These are phyloP conservation scores for Beauveria australis DNA, from an alignment of 2,329 filamentous ascomycete genomes.

Conservation along the genomic window DNA sequence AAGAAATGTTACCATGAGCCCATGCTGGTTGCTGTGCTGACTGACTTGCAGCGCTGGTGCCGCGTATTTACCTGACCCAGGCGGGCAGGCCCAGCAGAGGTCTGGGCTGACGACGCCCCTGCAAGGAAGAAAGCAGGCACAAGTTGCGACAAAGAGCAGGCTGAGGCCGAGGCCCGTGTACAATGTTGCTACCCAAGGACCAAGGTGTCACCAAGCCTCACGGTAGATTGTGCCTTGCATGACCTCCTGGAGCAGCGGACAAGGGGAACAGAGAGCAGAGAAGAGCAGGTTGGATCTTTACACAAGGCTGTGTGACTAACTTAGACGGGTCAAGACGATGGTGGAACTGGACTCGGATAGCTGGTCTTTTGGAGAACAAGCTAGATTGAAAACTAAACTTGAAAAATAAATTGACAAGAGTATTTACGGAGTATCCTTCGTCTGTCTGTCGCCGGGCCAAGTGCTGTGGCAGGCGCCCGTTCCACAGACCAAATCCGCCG, in stretches of 20 bases:
- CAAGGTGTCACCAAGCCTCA: background rate
- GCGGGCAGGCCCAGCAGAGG: background rate
- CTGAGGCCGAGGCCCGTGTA: background rate
- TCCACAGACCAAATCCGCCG: background rate
- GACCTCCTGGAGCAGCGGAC: background rate
- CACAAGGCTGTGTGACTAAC: background rate
- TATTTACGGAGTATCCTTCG: no score
- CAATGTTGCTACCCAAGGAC: background rate
- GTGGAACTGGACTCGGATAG: no score
- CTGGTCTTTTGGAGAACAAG: no score
- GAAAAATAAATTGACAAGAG: no score
- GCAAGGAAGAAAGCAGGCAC: background rate
- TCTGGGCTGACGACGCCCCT: background rate
- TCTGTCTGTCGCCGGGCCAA: no score
- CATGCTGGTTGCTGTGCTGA: slow-evolving; percentile 6
- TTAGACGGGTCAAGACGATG: background rate
- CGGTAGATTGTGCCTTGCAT: background rate
- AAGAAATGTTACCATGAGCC: background rate
- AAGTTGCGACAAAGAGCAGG: background rate
- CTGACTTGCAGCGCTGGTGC: background rate
- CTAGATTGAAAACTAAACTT: no score
- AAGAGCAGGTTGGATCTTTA: background rate
- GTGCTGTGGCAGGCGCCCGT: background rate
- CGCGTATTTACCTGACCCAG: background rate
- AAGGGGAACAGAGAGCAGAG: background rate